Evolutionary conservation across 2,329 filamentous ascomycete genomes (phyloP).

Genomic region (Ceratocystis diversiconidia): DNA sequence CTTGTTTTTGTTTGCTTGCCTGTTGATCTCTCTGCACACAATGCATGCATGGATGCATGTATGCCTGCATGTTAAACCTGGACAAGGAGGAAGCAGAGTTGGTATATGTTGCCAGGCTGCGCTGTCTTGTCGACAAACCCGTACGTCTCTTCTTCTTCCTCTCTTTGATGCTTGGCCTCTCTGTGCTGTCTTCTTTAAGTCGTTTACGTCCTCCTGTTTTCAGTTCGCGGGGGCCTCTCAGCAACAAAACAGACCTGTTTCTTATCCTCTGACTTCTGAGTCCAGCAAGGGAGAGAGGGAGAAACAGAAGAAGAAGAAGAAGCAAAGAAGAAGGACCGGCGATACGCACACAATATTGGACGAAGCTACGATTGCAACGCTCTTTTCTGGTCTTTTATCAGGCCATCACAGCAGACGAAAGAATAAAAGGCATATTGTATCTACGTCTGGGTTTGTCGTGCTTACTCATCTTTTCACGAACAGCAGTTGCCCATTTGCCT

Average conservation of each 20-base stretch:
- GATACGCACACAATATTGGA: not conserved
- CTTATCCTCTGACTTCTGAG: not conserved
- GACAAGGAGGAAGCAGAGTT: not conserved
- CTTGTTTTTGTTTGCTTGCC: not conserved
- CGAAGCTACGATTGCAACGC: not conserved
- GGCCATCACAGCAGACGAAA: not conserved
- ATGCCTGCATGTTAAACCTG: not conserved
- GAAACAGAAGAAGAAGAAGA: not conserved
- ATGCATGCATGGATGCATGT: not conserved
- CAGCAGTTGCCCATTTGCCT: not conserved
- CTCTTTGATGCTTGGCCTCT: not conserved
- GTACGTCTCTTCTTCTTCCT: not conserved
- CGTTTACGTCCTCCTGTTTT: not conserved
- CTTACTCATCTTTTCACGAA: not conserved
- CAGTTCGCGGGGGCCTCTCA: not conserved
- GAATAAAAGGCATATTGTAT: not conserved
- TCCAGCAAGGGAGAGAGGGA: not conserved
- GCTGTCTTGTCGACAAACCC: not conserved
- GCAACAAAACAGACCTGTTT: not conserved
- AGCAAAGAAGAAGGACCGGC: not conserved
- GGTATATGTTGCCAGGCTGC: constrained; percentile 7
- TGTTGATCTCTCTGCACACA: constrained; percentile 5
- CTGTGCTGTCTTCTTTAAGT: not conserved
- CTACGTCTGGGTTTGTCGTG: not conserved
- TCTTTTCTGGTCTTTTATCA: not conserved